Conservation (phyloP, 2,329 filamentous ascomycete genomes). For the Leptodontidium sp. region DNA sequence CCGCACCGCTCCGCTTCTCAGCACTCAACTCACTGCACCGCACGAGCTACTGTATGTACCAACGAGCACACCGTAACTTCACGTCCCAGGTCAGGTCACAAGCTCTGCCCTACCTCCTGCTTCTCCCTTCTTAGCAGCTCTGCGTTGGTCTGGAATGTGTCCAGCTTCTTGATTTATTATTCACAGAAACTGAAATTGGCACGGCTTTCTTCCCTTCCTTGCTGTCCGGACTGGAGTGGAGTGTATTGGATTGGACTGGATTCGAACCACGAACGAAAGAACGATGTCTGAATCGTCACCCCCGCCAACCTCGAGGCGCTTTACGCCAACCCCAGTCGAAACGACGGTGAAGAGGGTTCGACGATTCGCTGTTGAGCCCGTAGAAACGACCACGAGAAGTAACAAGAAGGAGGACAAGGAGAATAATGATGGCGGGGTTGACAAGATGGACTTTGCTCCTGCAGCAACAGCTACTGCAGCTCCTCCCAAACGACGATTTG, state of each 20-base stretch:
- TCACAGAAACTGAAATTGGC: slow-evolving; percentile 19
- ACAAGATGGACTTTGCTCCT: slow-evolving; percentile 37
- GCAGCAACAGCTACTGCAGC: neutral
- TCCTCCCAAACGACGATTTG: slow-evolving; percentile 65
- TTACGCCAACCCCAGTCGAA: slow-evolving; percentile 47
- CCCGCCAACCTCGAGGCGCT: slow-evolving; percentile 43
- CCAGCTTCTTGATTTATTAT: slow-evolving; percentile 15
- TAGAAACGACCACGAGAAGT: slow-evolving; percentile 53
- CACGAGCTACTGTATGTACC: slow-evolving; percentile 12
- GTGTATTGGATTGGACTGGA: neutral
- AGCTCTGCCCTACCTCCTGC: slow-evolving; percentile 15
- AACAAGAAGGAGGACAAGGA: slow-evolving; percentile 46
- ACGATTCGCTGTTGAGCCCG: slow-evolving; percentile 52
- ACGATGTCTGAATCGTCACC: slow-evolving; percentile 43
- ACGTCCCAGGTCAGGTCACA: slow-evolving; percentile 15
- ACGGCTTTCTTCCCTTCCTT: slow-evolving; percentile 25
- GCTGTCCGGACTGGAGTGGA: neutral
- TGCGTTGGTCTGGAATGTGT: slow-evolving; percentile 18
- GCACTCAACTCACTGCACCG: neutral
- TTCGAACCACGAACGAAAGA: slow-evolving; percentile 19
- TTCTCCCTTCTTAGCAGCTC: slow-evolving; percentile 8
- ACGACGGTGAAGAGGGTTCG: slow-evolving; percentile 48
- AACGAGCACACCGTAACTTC: slow-evolving; percentile 25
- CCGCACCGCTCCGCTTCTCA: neutral
- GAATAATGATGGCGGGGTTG: slow-evolving; percentile 39